phyloP scores from a whole-genome alignment of 345 rosid species.

The Eucalyptus pumila region DNA sequence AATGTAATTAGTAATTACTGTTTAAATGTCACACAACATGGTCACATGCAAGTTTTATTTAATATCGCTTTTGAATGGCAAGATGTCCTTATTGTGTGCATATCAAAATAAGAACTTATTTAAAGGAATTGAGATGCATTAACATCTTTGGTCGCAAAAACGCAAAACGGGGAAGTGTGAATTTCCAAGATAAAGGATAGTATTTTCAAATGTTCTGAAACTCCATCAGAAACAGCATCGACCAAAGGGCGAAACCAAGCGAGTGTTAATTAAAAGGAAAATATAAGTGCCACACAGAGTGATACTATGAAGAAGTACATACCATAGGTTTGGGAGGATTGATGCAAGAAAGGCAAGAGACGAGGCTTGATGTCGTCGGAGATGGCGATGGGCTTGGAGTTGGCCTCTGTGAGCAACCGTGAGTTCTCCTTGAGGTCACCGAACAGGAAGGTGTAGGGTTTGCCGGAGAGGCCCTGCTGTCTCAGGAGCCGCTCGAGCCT shows the following conservation, averaged over 20 bases:
- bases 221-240: neutral
- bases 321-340: conserved; percentile 3
- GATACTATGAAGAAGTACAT: neutral
- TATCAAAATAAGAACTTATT: neutral
- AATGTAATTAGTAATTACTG: too few species aligned
- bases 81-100: neutral
- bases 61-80: neutral
- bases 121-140: neutral
- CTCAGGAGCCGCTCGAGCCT: conserved; percentile 9
- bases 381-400: neutral
- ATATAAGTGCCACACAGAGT: neutral
- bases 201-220: neutral
- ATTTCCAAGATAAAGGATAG: neutral
- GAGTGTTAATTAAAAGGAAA: rapidly evolving
- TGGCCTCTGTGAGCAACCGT: neutral
- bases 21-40: too few species aligned
- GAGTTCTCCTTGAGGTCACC: neutral
- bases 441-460: neutral
- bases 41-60: too few species aligned
- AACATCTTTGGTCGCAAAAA: neutral
- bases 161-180: neutral
- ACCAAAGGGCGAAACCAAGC: neutral
- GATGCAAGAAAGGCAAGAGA: neutral
- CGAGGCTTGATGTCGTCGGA: neutral
- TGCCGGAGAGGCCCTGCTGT: conserved; percentile 9